Conservation (phyloP, 257 asterid species). For the Solanum gandarillasii region DNA sequence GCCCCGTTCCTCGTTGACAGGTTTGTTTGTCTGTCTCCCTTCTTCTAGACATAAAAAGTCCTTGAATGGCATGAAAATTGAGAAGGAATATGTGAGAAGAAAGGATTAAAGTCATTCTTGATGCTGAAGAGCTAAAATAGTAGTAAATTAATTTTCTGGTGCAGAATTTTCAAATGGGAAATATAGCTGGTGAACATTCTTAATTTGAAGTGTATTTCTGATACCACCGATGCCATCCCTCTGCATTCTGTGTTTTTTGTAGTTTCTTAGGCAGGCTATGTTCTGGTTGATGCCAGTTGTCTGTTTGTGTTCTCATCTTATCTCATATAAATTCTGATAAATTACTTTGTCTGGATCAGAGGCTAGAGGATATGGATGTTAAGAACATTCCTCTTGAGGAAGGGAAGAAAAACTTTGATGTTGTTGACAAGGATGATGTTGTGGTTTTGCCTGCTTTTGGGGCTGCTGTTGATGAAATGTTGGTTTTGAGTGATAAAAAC, state of each 20-base stretch:
- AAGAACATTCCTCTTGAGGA: constrained; percentile 47
- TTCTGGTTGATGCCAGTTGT: neutral
- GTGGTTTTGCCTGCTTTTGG: constrained; percentile 97
- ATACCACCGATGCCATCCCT: neutral
- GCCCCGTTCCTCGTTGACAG: neutral
- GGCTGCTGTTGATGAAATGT: constrained; percentile 93
- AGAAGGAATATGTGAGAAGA: neutral
- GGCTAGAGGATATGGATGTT: constrained; percentile 72
- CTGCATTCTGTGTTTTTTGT: neutral
- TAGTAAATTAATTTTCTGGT: neutral
- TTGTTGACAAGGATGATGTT: constrained; percentile 73
- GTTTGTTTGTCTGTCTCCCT: neutral
- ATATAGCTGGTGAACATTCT: neutral
- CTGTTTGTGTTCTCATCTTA: neutral
- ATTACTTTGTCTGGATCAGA: constrained; percentile 27
- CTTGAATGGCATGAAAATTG: neutral
- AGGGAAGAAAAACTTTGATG: constrained; percentile 60
- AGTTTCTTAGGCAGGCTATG: neutral
- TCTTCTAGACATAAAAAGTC: neutral
- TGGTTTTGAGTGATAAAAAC: constrained; percentile 60
- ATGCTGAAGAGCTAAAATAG: neutral
- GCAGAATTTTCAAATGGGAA: neutral
- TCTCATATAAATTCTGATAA: neutral
- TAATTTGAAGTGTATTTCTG: neutral
- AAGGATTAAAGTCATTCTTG: neutral